A percentile compares a stretch with the other conserved stretches of the same genome.
Evolutionary conservation across 257 asterid genomes (phyloP).

Genomic region (Solanum medicagineum): DNA sequence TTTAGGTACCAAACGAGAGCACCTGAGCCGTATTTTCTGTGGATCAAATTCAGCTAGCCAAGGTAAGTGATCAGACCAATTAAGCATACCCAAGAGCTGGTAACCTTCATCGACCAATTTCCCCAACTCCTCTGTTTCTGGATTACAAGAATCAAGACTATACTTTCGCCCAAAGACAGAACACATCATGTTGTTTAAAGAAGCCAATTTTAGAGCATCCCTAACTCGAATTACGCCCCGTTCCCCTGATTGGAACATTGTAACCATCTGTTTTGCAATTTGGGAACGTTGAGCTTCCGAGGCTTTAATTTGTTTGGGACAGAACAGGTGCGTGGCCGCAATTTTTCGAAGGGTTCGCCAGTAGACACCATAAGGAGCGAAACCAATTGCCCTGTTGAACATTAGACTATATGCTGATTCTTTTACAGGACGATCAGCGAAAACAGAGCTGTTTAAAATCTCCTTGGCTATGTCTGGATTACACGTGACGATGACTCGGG

Average conservation of each 20-base stretch:
- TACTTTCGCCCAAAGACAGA: slow-evolving; percentile 52
- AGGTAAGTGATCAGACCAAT: slow-evolving; percentile 76
- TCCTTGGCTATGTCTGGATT: slow-evolving; percentile 50
- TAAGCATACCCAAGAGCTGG: slow-evolving; percentile 39
- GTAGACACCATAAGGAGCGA: slow-evolving; percentile 72
- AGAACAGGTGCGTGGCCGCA: slow-evolving; percentile 53
- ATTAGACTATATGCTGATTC: slow-evolving; percentile 65
- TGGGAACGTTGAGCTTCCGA: slow-evolving; percentile 39
- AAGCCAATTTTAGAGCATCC: slow-evolving; percentile 47
- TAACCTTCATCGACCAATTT: slow-evolving; percentile 65
- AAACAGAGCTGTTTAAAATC: slow-evolving; percentile 38
- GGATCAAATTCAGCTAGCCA: slow-evolving; percentile 51
- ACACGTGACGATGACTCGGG: slow-evolving; percentile 56
- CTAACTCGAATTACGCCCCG: slow-evolving; percentile 22
- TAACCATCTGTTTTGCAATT: slow-evolving; percentile 38
- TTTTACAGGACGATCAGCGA: slow-evolving; percentile 63
- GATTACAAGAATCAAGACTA: slow-evolving; percentile 7
- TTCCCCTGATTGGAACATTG: background rate
- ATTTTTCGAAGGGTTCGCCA: slow-evolving; percentile 64
- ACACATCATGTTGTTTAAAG: slow-evolving; percentile 72
- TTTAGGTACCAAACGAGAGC: slow-evolving; percentile 53
- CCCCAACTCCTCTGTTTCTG: slow-evolving; percentile 31
- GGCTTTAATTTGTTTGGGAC: slow-evolving; percentile 43
- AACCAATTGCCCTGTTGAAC: slow-evolving; percentile 79
- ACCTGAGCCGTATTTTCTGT: slow-evolving; percentile 47